Evolutionary conservation across 2,329 filamentous ascomycete species (phyloP).

Genomic region (Neonectria sp.): DNA sequence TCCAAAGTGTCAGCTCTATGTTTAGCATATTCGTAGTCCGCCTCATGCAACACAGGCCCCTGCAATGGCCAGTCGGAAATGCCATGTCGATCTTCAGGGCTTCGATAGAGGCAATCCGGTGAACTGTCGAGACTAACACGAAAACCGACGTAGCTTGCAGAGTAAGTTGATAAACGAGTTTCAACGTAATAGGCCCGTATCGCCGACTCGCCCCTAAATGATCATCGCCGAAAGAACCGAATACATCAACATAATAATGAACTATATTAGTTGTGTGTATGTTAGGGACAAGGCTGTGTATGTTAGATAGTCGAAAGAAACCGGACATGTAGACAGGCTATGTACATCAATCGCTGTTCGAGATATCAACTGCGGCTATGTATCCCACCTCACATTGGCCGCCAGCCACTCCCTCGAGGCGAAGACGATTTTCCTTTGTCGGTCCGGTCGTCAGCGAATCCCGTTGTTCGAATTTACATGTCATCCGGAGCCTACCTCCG

Average conservation of each 20-base stretch:
- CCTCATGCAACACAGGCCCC: neutral
- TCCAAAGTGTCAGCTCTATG: neutral
- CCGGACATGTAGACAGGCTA: too few relatives aligned
- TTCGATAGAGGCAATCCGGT: neutral
- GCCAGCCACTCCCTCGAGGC: neutral
- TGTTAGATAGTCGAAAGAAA: too few relatives aligned
- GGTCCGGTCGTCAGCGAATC: conserved; percentile 18
- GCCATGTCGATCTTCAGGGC: conserved; percentile 12
- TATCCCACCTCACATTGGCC: too few relatives aligned
- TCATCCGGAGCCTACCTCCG: neutral
- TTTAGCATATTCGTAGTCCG: neutral
- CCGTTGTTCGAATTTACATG: conserved; percentile 19
- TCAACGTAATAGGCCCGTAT: too few relatives aligned
- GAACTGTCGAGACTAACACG: neutral
- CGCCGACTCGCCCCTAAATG: neutral
- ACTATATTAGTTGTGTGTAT: too few relatives aligned
- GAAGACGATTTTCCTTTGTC: conserved; percentile 2
- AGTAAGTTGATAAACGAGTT: neutral
- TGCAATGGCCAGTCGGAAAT: neutral
- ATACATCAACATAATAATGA: too few relatives aligned
- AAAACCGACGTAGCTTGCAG: neutral
- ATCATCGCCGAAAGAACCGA: too few relatives aligned
- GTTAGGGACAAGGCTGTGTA: too few relatives aligned
- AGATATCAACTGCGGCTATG: too few relatives aligned
- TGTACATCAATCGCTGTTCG: too few relatives aligned